Evolutionary conservation across 345 rosid genomes (phyloP), one percentile per base, ranked within the genome.

Genomic region (Sisymbrium altissimum): DNA sequence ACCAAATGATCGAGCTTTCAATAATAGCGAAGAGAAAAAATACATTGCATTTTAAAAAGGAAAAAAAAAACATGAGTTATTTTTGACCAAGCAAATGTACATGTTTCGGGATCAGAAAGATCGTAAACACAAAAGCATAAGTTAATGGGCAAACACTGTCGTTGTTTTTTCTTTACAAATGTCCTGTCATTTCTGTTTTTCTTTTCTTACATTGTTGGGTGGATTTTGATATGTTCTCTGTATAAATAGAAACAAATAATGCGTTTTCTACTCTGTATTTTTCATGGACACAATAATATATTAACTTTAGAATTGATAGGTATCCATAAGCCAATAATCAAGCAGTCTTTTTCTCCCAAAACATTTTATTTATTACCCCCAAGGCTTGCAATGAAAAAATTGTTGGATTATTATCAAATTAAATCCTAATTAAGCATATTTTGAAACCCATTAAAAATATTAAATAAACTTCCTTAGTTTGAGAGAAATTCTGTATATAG

Each of bases 81-180:
- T 40, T 72, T 8, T 64, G 1, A 18, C 13, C 15, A 36, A 73
- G 49, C 61, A 68, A 61, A 25, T 52, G 79, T 68, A 53, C 69
- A 61, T 68, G 79, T 68, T 33, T 68, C 39, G 69, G 17, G 55
- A 68, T 75, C 69, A 43, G 61, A 75, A 44, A 60, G 44, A 52
- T 52, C 19, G 18, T 66, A 60, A 41, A 35, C 48, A 50, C 64
- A 60, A 68, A 68, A 75, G 68, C 55, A 50, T 52, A 14, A 19
- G 60, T 76, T 76, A 63, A 70, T 70, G 66, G 80, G 50, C 80
- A 76, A 45, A 70, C 80, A 70, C 53, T 76, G 80, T 63, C 80
- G 71, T 76, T 63, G 66, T 76, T 69, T 66, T 30, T 12, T 25
- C 66, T 63, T 55, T 70, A 54, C 60, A 63, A 57, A 27, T 69